phyloP scores from a whole-genome alignment of 495 filamentous ascomycete species.

The Penicillium egyptiacum region DNA sequence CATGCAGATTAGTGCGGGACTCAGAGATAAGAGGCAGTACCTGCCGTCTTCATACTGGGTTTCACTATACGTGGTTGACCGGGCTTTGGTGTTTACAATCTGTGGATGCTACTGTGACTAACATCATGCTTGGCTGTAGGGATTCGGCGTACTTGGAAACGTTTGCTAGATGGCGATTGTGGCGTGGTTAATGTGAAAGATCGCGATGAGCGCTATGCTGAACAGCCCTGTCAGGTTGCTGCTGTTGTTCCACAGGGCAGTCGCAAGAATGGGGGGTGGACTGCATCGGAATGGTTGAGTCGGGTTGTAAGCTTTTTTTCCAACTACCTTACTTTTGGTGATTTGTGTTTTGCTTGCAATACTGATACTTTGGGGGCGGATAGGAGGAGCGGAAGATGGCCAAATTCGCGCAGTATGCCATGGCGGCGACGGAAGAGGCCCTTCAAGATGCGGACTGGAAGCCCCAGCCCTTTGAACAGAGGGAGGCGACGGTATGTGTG shows the following conservation, averaged over 20 bases:
- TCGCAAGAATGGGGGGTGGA: conserved; percentile 63
- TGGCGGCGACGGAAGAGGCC: conserved; percentile 85
- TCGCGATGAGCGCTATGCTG: conserved; percentile 58
- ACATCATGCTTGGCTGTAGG: conserved; percentile 43
- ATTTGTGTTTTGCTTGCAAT: conserved; percentile 7
- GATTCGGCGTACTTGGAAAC: conserved; percentile 73
- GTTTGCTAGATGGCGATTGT: conserved; percentile 73
- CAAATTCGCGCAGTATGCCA: conserved; percentile 85
- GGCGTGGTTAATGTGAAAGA: conserved; percentile 71
- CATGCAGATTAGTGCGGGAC: conserved; percentile 5
- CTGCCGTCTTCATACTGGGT: neutral
- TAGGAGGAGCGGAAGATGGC: conserved; percentile 84
- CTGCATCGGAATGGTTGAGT: conserved; percentile 72
- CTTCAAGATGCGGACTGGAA: conserved; percentile 80
- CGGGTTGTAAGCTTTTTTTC: conserved; percentile 42
- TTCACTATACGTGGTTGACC: neutral
- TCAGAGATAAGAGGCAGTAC: neutral
- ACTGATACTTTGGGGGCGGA: conserved; percentile 3
- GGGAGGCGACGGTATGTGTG: conserved; percentile 61
- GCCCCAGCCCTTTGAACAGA: conserved; percentile 58
- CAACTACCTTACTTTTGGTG: neutral
- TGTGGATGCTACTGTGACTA: neutral
- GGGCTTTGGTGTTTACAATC: neutral
- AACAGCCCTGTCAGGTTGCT: conserved; percentile 80
- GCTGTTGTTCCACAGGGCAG: conserved; percentile 70